Conservation (phyloP, 208 protist genomes). For the Zelonia costaricensis region DNA sequence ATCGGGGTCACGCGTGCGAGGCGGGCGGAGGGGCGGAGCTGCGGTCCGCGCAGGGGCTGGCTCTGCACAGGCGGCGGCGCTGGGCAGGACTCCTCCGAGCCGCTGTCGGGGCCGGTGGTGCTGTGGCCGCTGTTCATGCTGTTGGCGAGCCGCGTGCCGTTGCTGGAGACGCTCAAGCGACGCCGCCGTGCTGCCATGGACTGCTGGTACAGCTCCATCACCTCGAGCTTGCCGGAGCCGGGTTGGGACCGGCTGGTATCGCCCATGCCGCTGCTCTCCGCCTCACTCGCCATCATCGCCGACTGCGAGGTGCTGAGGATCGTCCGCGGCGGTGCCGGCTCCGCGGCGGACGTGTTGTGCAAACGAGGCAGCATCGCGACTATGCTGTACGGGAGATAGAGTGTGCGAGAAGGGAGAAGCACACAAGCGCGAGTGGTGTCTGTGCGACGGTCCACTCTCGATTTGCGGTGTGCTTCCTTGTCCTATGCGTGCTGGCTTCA, state of each 20-base stretch:
- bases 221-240: conserved; percentile 15
- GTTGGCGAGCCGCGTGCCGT: neutral
- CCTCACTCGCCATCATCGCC: neutral
- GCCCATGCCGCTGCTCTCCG: neutral
- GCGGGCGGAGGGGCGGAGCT: conserved; percentile 4
- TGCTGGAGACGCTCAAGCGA: conserved; percentile 1
- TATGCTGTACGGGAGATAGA: too few relatives aligned
- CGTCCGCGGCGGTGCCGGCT: too few relatives aligned
- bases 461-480: too few relatives aligned
- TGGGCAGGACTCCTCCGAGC: neutral
- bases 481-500: too few relatives aligned
- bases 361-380: too few relatives aligned
- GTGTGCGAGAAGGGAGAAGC: too few relatives aligned
- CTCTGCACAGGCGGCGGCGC: too few relatives aligned
- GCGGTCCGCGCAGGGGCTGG: conserved; percentile 1
- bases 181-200: conserved; percentile 17
- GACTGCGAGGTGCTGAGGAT: neutral
- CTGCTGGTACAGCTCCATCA: conserved; percentile 18
- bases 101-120: neutral
- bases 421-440: too few relatives aligned
- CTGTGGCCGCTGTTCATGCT: neutral
- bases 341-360: too few relatives aligned
- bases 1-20: conserved; percentile 1
- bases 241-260: neutral
- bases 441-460: too few relatives aligned